phyloP scores from a whole-genome alignment of 805 yeast species.

The Ogataea populi-albae region DNA sequence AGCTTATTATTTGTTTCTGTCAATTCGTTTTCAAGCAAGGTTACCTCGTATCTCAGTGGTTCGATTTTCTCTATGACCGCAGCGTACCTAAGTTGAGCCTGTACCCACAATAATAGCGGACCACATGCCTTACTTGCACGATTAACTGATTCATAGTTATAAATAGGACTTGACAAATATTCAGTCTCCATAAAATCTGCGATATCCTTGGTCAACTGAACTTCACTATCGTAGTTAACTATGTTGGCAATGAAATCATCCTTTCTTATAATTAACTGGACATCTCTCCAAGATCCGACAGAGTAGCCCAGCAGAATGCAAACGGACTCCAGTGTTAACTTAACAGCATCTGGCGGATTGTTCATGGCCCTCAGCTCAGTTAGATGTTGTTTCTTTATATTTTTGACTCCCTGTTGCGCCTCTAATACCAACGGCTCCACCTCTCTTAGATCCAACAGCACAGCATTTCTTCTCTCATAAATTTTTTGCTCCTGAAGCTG shows the following conservation, averaged over 20 bases:
- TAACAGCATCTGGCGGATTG: conserved; percentile 88
- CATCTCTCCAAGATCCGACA: conserved; percentile 73
- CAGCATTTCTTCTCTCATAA: conserved; percentile 48
- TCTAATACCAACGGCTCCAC: conserved; percentile 85
- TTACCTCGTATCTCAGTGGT: conserved; percentile 70
- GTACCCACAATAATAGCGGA: conserved; percentile 84
- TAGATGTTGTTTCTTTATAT: conserved; percentile 87
- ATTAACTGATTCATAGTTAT: conserved; percentile 68
- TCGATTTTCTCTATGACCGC: conserved; percentile 65
- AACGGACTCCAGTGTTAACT: conserved; percentile 81
- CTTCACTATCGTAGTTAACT: conserved; percentile 66
- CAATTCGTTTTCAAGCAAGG: conserved; percentile 55
- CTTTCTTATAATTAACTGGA: conserved; percentile 70
- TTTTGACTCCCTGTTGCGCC: conserved; percentile 87
- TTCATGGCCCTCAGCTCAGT: conserved; percentile 86
- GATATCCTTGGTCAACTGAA: conserved; percentile 51
- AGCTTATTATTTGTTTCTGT: conserved; percentile 63
- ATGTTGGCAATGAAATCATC: conserved; percentile 87
- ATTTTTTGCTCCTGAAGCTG: conserved; percentile 65
- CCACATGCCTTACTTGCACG: conserved; percentile 96
- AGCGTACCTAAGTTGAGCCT: conserved; percentile 82
- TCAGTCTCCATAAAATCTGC: conserved; percentile 53
- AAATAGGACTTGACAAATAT: conserved; percentile 63
- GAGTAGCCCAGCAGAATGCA: conserved; percentile 76
- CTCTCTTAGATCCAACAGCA: conserved; percentile 59